Base-by-base conservation (phyloP, 176 grass and related monocot species). In the Oryza punctata region DNA sequence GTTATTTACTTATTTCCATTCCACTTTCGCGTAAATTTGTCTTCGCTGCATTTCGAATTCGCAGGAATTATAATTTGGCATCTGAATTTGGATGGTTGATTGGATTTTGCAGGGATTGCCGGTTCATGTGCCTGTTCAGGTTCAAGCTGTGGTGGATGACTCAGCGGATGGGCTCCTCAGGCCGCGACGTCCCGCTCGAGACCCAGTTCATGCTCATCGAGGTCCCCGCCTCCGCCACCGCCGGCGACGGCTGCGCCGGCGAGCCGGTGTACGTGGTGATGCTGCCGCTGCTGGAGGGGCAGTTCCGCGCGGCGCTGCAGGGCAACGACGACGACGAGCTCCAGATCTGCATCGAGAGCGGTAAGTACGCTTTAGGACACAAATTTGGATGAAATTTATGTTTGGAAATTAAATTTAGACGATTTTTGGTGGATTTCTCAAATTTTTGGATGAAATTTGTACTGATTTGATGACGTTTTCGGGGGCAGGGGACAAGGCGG, bases 171-270 rank as follows among this genome's bases (percentile, higher is more conserved):
- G 87, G 92, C 63, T 78, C 6, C 63, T 44, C 65, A 66, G 92
- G 95, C 15, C 81, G 92, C 59, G 92, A 94, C 47, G 77, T 97
- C 37, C 95, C 90, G 29, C 86, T 94, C 13, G 94, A 97, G 83
- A 97, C 94, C 10, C 94, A 97, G 82, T 97, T 97, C 86, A 87
- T 97, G 88, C 59, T 97, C 85, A n/a, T 97, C 26, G 91, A 94
- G 89, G 73, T 77, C 28, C 89, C 89, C 13, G 74, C 69, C 78
- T 10, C 54, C 44, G 64, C 72, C 78, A 4, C 54, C 44, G 64
- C 12, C 32, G 72, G 7, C 6, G 60, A 35, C 14, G 76, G 2
- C 38, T 26, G 4, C 28, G 18, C 0, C 57, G 24, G 26, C 77
- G 77, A 76, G 71, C 82, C 86, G 2, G 45, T 86, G 76, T 97